A percentile compares a stretch with the other conserved stretches of the same genome.
Evolutionary conservation across 1,139 yeast genomes (phyloP).

Genomic region (Scheffersomyces titani): DNA sequence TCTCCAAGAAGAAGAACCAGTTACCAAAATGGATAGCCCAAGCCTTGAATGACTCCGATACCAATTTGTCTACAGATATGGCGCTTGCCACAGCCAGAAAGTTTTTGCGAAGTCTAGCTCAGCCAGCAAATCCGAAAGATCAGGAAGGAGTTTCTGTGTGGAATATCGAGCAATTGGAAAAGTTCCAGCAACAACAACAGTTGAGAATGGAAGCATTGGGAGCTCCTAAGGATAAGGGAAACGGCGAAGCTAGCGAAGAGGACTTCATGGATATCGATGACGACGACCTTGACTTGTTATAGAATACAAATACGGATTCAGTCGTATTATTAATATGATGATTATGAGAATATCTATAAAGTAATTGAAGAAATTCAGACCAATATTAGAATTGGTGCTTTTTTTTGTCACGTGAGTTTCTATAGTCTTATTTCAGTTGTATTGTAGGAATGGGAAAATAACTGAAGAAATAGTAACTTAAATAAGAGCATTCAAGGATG

Average conservation of each 20-base stretch:
- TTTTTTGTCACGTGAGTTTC: background rate
- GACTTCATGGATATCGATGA: conserved; percentile 52
- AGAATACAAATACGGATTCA: conserved; percentile 1
- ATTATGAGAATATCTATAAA: background rate
- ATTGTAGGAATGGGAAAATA: background rate
- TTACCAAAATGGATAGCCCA: conserved; percentile 97
- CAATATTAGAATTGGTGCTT: background rate
- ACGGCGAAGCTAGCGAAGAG: conserved; percentile 18
- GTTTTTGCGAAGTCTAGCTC: conserved; percentile 90
- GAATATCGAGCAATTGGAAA: conserved; percentile 71
- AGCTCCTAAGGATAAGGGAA: conserved; percentile 7
- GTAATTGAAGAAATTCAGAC: background rate
- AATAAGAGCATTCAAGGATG: background rate
- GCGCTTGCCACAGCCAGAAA: conserved; percentile 93
- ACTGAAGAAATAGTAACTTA: background rate
- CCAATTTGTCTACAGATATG: conserved; percentile 94
- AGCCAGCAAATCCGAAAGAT: conserved; percentile 86
- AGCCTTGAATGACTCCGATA: conserved; percentile 87
- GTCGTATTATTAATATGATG: background rate
- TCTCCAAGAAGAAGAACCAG: conserved; percentile 81
- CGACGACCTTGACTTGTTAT: conserved; percentile 44
- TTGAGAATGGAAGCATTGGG: conserved; percentile 18
- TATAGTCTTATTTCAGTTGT: background rate
- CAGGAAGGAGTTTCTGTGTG: conserved; percentile 96
- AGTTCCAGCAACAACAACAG: conserved; percentile 57